Evolutionary conservation across 805 yeast species (phyloP).

Genomic region (Wickerhamiella cacticola): DNA sequence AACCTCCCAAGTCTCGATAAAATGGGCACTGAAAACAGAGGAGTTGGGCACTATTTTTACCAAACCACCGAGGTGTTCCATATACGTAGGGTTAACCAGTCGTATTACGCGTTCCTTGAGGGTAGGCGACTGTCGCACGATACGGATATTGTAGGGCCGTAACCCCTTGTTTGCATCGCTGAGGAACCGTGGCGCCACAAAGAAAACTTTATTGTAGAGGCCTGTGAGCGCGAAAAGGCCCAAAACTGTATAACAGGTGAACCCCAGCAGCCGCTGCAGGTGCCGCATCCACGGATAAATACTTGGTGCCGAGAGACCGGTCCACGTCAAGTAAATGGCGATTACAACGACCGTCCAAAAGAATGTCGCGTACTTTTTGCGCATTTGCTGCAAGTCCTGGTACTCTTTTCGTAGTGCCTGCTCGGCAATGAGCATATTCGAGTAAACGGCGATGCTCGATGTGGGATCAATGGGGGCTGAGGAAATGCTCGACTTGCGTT

Average conservation of each 20-base stretch:
- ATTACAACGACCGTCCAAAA: constrained; percentile 24
- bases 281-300: constrained; percentile 29
- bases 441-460: constrained; percentile 35
- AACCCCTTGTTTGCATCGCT: constrained; percentile 80
- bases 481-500: background rate
- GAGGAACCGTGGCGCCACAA: constrained; percentile 66
- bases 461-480: constrained; percentile 9
- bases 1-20: constrained; percentile 89
- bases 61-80: constrained; percentile 44
- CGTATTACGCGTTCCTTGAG: constrained; percentile 24
- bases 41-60: constrained; percentile 75
- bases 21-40: constrained; percentile 66
- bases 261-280: constrained; percentile 35
- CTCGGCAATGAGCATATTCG: constrained; percentile 67
- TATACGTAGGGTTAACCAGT: constrained; percentile 25
- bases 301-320: constrained; percentile 27
- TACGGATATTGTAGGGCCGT: constrained; percentile 64
- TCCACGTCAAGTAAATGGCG: constrained; percentile 26
- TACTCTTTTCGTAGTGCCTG: constrained; percentile 77
- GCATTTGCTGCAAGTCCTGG: constrained; percentile 51
- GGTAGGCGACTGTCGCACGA: constrained; percentile 34
- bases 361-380: constrained; percentile 52
- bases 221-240: constrained; percentile 77
- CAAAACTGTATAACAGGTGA: constrained; percentile 53
- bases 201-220: constrained; percentile 74